Evolutionary conservation across 306 rosid species (phyloP).

Genomic region (Rosa multiflora): DNA sequence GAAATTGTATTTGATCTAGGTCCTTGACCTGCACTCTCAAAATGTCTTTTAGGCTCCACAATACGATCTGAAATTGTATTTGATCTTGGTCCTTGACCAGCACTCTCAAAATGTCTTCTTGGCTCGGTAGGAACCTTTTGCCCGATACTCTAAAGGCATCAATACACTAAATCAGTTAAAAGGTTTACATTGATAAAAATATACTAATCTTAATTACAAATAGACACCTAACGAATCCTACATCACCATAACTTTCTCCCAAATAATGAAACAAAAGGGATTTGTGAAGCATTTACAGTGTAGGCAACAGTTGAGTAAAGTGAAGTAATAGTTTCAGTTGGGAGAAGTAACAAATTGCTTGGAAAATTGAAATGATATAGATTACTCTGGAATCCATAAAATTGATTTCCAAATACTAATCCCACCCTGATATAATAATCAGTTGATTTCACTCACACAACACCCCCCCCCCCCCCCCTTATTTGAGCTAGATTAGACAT

Average conservation of each 20-base stretch:
- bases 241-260: background rate
- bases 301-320: background rate
- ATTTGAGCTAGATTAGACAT: background rate
- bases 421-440: too few relatives aligned
- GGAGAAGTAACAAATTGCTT: background rate
- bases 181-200: background rate
- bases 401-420: background rate
- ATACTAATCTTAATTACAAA: background rate
- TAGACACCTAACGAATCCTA: background rate
- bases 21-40: conserved; percentile 55
- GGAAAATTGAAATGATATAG: background rate
- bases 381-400: background rate
- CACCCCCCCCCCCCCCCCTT: too few relatives aligned
- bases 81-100: conserved; percentile 50
- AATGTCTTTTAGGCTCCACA: conserved; percentile 46
- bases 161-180: conserved; percentile 19
- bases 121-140: conserved; percentile 45
- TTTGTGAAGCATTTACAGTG: background rate
- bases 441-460: too few relatives aligned
- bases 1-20: conserved; percentile 42
- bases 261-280: background rate
- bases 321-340: background rate
- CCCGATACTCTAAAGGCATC: conserved; percentile 56
- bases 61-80: conserved; percentile 51
- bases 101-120: conserved; percentile 49